phyloP scores from a whole-genome alignment of 177 flowering plant genomes.

The Vitis hybrid region DNA sequence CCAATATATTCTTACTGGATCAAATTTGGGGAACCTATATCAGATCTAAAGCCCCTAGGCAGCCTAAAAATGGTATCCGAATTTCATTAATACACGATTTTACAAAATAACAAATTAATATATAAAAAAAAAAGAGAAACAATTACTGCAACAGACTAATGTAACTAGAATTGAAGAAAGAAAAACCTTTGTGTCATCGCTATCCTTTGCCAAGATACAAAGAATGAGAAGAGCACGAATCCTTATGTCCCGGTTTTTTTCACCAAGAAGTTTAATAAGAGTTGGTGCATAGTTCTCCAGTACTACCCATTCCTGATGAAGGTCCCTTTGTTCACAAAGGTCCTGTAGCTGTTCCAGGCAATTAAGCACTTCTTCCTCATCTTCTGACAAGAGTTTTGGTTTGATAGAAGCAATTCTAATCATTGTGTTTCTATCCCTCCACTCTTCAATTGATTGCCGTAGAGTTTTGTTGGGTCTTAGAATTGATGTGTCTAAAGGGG shows the following conservation, averaged over 20 bases:
- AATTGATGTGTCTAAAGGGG: constrained; percentile 36
- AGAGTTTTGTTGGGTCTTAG: constrained; percentile 70
- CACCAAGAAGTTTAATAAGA: constrained; percentile 44
- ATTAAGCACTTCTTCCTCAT: constrained; percentile 48
- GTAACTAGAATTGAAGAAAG: constrained; percentile 1
- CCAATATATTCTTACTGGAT: no score
- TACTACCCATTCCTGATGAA: constrained; percentile 65
- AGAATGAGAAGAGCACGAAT: constrained; percentile 50
- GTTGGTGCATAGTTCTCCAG: constrained; percentile 60
- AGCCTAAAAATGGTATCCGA: no score
- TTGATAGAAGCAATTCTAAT: constrained; percentile 57
- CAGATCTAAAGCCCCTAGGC: no score
- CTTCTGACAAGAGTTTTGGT: constrained; percentile 37
- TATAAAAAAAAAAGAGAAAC: not conserved
- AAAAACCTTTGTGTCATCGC: constrained; percentile 62
- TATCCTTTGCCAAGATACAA: constrained; percentile 49
- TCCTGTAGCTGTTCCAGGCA: constrained; percentile 46
- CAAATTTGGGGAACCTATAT: no score
- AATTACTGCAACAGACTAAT: no score
- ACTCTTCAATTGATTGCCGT: constrained; percentile 76
- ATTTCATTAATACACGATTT: no score
- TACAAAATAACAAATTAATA: not conserved
- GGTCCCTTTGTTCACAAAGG: constrained; percentile 58
- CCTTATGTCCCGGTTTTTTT: constrained; percentile 46
- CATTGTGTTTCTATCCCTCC: constrained; percentile 77